phyloP scores from a whole-genome alignment of 73 alveolate genomes.

The Paramecium pentaurelia region DNA sequence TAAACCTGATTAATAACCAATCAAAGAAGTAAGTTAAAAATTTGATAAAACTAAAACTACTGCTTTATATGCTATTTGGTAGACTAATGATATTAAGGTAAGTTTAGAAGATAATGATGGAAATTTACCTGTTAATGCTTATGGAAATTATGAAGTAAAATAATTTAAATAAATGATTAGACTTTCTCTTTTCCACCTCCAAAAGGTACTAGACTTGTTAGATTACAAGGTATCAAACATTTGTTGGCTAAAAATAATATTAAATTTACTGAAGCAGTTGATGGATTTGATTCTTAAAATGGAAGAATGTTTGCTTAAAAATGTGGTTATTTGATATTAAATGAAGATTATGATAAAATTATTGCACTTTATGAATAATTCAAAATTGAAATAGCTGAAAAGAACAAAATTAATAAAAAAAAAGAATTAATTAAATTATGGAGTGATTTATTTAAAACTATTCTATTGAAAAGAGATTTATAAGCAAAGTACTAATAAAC shows the following conservation, averaged over 20 bases:
- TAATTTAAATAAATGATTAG: not conserved
- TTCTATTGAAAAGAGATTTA: conserved; percentile 8
- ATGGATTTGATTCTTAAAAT: conserved; percentile 15
- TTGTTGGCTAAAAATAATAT: not conserved
- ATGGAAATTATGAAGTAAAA: conserved; percentile 34
- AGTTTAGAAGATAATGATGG: not conserved
- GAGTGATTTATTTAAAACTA: not conserved
- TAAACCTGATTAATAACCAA: not conserved
- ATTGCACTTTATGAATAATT: not conserved
- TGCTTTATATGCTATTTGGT: not conserved
- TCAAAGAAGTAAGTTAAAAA: not conserved
- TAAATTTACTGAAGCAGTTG: conserved; percentile 13
- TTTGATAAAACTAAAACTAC: conserved; percentile 25
- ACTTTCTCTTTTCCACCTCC: conserved; percentile 46
- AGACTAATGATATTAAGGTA: not conserved
- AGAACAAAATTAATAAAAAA: not conserved
- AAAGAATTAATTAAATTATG: not conserved
- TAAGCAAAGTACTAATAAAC: not conserved
- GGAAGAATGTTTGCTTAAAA: conserved; percentile 43
- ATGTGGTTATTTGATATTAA: conserved; percentile 14
- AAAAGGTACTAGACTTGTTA: not conserved
- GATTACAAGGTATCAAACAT: not conserved
- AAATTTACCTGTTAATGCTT: not conserved
- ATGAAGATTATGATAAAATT: conserved; percentile 13
- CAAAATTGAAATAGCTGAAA: not conserved